Conservation (phyloP, 345 rosid genomes). For the rapeseed (Brassica napus) region DNA sequence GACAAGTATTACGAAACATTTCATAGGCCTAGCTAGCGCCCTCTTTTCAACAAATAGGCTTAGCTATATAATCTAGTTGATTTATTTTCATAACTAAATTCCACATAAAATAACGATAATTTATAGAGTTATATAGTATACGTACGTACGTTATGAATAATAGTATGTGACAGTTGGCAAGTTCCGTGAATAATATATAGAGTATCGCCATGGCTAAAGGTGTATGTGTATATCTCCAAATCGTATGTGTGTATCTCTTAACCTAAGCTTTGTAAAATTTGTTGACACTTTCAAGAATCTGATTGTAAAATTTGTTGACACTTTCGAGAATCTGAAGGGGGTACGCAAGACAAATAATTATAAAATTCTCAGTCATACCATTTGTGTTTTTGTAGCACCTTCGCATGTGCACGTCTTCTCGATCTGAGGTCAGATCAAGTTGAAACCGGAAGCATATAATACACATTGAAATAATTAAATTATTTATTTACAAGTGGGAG, state of each 20-base stretch:
- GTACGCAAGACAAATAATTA: not conserved
- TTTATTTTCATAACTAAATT: not conserved
- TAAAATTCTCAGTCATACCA: not conserved
- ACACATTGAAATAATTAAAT: not conserved
- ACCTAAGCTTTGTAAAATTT: not conserved
- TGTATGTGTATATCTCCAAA: not conserved
- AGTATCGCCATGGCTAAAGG: not conserved
- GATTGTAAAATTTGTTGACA: not conserved
- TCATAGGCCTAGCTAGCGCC: not conserved
- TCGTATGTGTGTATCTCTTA: not conserved
- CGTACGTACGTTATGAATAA: not conserved
- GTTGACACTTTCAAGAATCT: conserved; percentile 11
- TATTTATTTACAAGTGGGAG: not conserved
- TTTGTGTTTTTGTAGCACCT: not conserved
- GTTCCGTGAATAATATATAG: not conserved
- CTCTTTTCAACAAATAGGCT: not conserved
- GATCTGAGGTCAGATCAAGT: not conserved
- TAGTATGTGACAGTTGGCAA: not conserved
- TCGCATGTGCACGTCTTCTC: conserved; percentile 10
- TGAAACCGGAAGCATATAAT: not conserved
- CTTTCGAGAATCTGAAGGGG: conserved; percentile 7
- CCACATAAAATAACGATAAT: not conserved
- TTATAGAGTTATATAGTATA: not conserved
- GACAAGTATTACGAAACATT: not conserved
- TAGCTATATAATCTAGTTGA: not conserved